Evolutionary conservation across 768 basidiomycete species (phyloP), one percentile per base, ranked within the genome.

Genomic region (Mycena filopes): DNA sequence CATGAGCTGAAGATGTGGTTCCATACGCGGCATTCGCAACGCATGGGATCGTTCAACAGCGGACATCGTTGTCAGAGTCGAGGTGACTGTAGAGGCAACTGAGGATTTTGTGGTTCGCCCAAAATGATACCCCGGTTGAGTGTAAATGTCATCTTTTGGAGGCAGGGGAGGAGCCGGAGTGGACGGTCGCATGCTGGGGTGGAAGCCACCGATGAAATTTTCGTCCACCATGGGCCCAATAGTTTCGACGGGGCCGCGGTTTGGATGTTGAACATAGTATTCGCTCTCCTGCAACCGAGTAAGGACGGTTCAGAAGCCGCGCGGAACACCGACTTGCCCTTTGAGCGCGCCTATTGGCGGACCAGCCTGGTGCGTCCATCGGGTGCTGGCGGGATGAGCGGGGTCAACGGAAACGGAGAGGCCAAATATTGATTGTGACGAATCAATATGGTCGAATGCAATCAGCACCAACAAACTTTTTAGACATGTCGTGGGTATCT

Each of bases 1-100:
- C 94, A 97, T 96, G 72, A 96, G 86, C 75, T 92, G 90, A 28
- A 98, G 83, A 76, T 92, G 86, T 11, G 95, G 95, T 23, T 89
- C 78, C 92, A 93, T 96, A 43, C 87, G 82, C 21, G 86, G 86
- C 8, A 86, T 80, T 54, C 82, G 81, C 40, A 89, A 79, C 9
- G 80, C 77, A 51, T 85, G 78, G n/a, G 92, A 87, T 47, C 92
- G 82, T 69, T 94, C 90, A 40, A 87, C 83, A 1, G 92, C 84
- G 43, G 79, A 80, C 76, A 91, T 79, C 33, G 79, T 81, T 10
- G 85, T 80, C 56, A 89, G 76, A 56, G 83, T 76, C 48, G n/a
- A n/a, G n/a, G n/a, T n/a, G n/a, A n/a, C n/a, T n/a, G 71, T 77
- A 20, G 80, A 68, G 25, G 79, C 76, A 28, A 82, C 70, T 0